Conservation (phyloP, 352 stramenopile genomes). For the Phytopythium cucurbitacearum region DNA sequence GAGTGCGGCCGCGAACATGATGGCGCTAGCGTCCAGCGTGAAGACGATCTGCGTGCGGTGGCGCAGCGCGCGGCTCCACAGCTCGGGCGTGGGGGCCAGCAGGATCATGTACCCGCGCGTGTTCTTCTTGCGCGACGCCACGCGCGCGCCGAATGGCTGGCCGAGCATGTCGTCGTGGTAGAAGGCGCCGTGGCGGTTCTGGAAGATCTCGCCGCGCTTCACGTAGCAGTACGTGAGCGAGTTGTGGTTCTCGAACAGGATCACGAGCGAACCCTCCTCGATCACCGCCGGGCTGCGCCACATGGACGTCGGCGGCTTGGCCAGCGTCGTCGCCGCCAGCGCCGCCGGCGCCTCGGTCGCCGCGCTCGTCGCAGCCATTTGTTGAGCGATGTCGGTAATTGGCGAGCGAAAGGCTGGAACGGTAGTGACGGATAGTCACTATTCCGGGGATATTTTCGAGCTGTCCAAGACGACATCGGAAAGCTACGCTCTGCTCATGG, state of each 20-base stretch:
- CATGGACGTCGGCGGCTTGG: constrained; percentile 58
- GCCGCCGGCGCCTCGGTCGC: neutral
- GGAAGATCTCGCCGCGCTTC: constrained; percentile 89
- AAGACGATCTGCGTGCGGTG: constrained; percentile 98
- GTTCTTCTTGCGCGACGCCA: constrained; percentile 63
- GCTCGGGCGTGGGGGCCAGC: constrained; percentile 93
- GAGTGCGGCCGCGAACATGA: constrained; percentile 90
- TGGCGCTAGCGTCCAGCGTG: constrained; percentile 92
- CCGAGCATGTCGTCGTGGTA: constrained; percentile 96
- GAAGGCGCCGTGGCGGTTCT: constrained; percentile 96
- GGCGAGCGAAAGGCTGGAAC: no score
- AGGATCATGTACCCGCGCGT: constrained; percentile 90
- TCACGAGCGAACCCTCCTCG: constrained; percentile 90
- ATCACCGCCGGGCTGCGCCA: constrained; percentile 57
- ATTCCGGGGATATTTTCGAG: no score
- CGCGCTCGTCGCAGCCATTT: constrained; percentile 4
- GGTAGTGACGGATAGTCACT: no score
- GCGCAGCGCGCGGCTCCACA: constrained; percentile 93
- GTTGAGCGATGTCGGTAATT: neutral
- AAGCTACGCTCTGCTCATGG: no score
- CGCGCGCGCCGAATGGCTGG: constrained; percentile 78
- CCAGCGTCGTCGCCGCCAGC: constrained; percentile 5
- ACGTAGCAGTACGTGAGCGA: constrained; percentile 94
- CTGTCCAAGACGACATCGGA: neutral
- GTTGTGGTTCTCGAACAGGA: constrained; percentile 96